These are phyloP conservation scores for Geotrichum carabidarum DNA, from an alignment of 1,139 yeast genomes.

Conservation along the genomic window DNA sequence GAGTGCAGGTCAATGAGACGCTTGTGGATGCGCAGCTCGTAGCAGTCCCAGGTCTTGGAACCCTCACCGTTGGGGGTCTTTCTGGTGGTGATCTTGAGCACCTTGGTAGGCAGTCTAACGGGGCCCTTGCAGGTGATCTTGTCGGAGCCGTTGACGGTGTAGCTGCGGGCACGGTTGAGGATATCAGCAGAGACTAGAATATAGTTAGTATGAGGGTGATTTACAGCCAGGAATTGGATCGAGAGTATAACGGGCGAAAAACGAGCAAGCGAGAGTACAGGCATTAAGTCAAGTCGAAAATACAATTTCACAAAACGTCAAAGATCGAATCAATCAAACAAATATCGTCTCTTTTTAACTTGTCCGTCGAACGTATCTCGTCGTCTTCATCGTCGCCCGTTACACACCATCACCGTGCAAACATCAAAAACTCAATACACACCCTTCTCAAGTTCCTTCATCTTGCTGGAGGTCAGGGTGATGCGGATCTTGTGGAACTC, in stretches of 20 bases:
- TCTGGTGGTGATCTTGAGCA: constrained; percentile 97
- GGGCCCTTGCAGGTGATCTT: constrained; percentile 64
- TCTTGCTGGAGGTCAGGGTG: constrained; percentile 98
- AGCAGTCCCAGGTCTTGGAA: constrained; percentile 99
- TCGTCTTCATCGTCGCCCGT: neutral
- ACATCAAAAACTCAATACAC: constrained; percentile 31
- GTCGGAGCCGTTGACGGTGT: constrained; percentile 44
- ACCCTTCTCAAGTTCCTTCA: constrained; percentile 89
- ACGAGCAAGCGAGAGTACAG: neutral
- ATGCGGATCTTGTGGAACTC: constrained; percentile 97
- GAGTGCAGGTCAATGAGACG: constrained; percentile 98
- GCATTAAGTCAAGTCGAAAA: no score
- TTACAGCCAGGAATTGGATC: no score
- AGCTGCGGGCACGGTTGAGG: constrained; percentile 79
- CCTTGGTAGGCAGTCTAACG: constrained; percentile 99
- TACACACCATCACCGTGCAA: neutral
- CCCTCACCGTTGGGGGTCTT: constrained; percentile 99
- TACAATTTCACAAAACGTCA: no score
- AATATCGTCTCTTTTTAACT: no score
- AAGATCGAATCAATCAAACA: no score
- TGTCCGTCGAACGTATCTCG: no score
- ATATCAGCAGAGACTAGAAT: constrained; percentile 69
- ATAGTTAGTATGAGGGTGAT: constrained; percentile 8
- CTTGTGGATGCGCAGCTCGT: constrained; percentile 99
- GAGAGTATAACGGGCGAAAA: neutral